Evolutionary conservation across 768 basidiomycete genomes (phyloP).

Genomic region (Hypholoma sublateritium): DNA sequence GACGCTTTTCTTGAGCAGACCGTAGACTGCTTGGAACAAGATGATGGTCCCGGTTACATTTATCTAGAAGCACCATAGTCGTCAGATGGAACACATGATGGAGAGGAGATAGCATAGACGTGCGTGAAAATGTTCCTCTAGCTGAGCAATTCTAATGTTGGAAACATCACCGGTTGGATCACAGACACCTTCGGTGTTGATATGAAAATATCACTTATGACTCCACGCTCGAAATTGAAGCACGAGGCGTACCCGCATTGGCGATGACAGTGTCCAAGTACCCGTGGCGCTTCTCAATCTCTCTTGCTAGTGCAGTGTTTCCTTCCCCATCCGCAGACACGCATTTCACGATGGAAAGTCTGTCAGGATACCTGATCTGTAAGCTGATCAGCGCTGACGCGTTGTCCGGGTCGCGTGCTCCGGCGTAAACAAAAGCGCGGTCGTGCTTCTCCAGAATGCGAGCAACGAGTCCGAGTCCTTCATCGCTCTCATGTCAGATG

Average conservation of each 20-base stretch:
- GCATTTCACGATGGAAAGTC: background rate
- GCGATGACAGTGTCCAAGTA: background rate
- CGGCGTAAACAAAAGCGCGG: background rate
- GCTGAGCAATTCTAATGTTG: background rate
- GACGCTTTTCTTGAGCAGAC: conserved; percentile 2
- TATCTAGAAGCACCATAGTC: background rate
- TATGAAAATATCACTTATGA: background rate
- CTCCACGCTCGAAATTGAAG: too few relatives aligned
- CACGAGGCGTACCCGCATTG: background rate
- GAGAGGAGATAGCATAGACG: background rate
- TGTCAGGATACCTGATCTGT: background rate
- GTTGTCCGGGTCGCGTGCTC: background rate
- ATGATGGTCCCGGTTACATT: conserved; percentile 4
- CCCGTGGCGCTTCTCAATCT: background rate
- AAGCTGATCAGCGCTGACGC: background rate
- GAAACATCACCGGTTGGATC: background rate
- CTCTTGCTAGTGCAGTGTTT: background rate
- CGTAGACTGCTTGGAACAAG: conserved; percentile 3
- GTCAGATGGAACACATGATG: background rate
- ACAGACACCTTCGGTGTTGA: background rate
- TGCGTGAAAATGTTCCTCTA: background rate
- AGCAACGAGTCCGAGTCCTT: background rate
- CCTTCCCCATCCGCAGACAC: background rate
- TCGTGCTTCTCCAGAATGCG: background rate
- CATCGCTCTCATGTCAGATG: too few relatives aligned